Evolutionary conservation across 768 basidiomycete species (phyloP), one percentile per base, ranked within the genome.

Genomic region (Rhodotorula sphaerocarpa): DNA sequence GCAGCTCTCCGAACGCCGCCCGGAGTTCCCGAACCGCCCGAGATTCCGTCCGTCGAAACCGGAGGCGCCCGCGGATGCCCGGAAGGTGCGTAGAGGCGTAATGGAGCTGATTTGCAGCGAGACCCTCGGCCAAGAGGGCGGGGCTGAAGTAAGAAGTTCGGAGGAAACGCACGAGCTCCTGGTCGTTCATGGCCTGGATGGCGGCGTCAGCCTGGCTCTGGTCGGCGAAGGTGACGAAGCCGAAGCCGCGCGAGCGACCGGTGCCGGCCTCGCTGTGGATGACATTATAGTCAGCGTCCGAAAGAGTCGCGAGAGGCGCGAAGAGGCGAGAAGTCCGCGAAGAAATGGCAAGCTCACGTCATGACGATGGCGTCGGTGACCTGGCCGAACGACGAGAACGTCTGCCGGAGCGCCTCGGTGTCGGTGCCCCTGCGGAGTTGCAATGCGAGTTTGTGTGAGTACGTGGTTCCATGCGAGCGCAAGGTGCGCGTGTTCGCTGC

Each of bases 211-310:
- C 95, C 72, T 93, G 90, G 71, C 92, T 90, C 16, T 70, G 75
- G 41, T 83, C 82, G 74, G 83, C 84, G 83, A 88, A 86, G 58
- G 85, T 87, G 64, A 95, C 91, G 76, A 96, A 97, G n/a, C 90
- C 92, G 70, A 87, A 87, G 52, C 85, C 85, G 67, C 85, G 83
- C 54, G 85, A 90, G 74, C 92, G 89, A 64, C 89, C 88, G 70
- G 93, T 96, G 75, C 95, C 93, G 75, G 91, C 89, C 79, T 97
- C 92, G 48, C 66, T 67, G 55, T 31, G 70, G 62, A 28, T 20
- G 48, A n/a, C 5, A 46, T 10, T 34, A 27, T 15, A 10, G 51
- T 59, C 57, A 59, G 50, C n/a, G 18, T 4, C 25, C 2, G 9
- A 4, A 28, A 18, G 25, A 27, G 3, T 36, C 3, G 31, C 20